Conservation (phyloP, 1,284 basidiomycete genomes). For the Cryptococcus depauperatus region DNA sequence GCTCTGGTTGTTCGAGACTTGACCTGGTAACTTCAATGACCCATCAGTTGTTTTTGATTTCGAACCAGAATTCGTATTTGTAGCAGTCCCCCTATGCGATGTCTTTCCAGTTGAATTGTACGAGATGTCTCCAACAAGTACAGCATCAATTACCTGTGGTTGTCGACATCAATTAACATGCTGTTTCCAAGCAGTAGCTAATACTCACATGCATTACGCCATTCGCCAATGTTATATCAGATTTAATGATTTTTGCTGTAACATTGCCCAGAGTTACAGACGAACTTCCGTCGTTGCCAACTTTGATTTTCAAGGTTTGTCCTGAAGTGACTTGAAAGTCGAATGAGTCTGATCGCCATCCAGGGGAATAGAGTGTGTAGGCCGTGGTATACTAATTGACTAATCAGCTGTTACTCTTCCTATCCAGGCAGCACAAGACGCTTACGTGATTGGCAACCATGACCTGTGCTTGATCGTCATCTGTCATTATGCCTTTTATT, state of each 20-base stretch:
- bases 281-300: conserved; percentile 20
- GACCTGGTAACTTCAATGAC: no score
- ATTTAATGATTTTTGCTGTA: conserved; percentile 21
- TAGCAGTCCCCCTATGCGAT: no score
- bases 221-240: conserved; percentile 33
- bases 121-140: no score
- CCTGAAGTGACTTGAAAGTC: conserved; percentile 25
- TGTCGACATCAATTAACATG: no score
- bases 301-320: conserved; percentile 16
- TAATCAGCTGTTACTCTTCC: neutral
- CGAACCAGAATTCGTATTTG: no score
- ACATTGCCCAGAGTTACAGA: conserved; percentile 13
- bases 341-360: conserved; percentile 14
- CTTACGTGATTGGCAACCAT: conserved; percentile 31
- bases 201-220: conserved; percentile 40
- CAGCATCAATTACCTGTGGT: conserved; percentile 4
- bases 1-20: no score
- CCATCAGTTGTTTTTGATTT: no score
- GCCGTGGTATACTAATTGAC: conserved; percentile 30
- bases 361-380: conserved; percentile 29
- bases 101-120: neutral
- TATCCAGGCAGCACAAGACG: neutral
- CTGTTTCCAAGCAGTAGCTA: neutral
- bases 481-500: conserved; percentile 9
- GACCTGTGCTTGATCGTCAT: conserved; percentile 8